Conservation (phyloP, 2,329 filamentous ascomycete species). For the Albophoma yamanashiensis region DNA sequence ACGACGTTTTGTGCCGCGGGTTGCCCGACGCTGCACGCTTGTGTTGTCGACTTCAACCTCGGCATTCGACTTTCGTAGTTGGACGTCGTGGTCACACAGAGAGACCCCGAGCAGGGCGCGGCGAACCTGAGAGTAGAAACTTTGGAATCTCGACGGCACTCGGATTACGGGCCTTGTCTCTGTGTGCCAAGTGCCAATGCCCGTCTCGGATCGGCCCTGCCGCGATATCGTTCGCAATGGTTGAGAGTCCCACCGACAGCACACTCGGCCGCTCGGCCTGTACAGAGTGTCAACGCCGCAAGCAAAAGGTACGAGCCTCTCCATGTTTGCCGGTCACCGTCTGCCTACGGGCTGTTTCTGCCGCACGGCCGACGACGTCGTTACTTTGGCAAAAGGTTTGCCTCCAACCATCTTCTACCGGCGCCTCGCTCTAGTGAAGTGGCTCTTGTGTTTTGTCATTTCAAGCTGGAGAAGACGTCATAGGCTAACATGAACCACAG, state of each 20-base stretch:
- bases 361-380: background rate
- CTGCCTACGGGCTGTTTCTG: background rate
- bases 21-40: background rate
- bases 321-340: background rate
- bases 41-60: background rate
- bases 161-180: background rate
- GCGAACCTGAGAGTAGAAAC: background rate
- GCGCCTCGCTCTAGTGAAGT: background rate
- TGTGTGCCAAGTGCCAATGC: background rate
- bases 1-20: background rate
- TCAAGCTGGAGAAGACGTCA: background rate
- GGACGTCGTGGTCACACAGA: no score
- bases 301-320: slow-evolving; percentile 21
- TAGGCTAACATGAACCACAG: slow-evolving; percentile 8
- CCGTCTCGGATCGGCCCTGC: background rate
- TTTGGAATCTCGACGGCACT: background rate
- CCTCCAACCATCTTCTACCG: background rate
- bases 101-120: background rate
- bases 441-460: background rate
- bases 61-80: background rate
- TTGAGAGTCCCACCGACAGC: slow-evolving; percentile 4
- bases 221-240: slow-evolving; percentile 4
- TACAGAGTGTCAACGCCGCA: slow-evolving; percentile 29
- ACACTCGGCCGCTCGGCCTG: slow-evolving; percentile 23
- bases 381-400: background rate